These are phyloP conservation scores for Penicillium sclerotigenum DNA, from an alignment of 2,329 filamentous ascomycete genomes.

Conservation along the genomic window DNA sequence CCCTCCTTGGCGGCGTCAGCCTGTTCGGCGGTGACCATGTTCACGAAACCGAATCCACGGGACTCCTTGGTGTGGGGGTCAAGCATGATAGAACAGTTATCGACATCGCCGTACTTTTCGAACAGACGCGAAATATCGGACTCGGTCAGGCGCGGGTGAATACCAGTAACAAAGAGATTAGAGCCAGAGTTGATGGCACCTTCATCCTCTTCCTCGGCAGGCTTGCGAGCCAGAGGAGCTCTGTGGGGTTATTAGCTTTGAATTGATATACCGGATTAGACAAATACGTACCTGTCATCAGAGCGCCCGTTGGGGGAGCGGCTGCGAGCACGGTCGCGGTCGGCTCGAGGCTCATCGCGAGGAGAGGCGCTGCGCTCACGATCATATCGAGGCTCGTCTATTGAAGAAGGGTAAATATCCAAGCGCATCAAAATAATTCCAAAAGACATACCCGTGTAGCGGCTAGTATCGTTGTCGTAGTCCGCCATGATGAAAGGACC, in stretches of 20 bases:
- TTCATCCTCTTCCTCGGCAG: slow-evolving; percentile 60
- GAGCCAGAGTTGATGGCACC: slow-evolving; percentile 88
- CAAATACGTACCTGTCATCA: slow-evolving; percentile 48
- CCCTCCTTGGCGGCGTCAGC: slow-evolving; percentile 96
- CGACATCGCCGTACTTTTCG: slow-evolving; percentile 97
- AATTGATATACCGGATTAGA: not conserved
- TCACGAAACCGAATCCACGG: slow-evolving; percentile 97
- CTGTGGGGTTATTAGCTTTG: slow-evolving; percentile 25
- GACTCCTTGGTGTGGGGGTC: slow-evolving; percentile 98
- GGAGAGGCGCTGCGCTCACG: slow-evolving; percentile 67
- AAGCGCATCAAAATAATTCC: not conserved
- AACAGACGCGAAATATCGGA: slow-evolving; percentile 91
- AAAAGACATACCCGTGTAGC: slow-evolving; percentile 60
- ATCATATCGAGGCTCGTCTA: slow-evolving; percentile 62
- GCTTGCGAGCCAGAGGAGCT: slow-evolving; percentile 48
- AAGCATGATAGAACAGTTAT: slow-evolving; percentile 99
- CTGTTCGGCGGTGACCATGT: slow-evolving; percentile 94
- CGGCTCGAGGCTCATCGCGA: slow-evolving; percentile 53
- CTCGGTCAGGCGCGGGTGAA: slow-evolving; percentile 87
- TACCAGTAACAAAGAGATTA: slow-evolving; percentile 98
- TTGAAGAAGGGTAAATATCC: not conserved
- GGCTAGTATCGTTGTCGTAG: slow-evolving; percentile 64
- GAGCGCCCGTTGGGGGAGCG: slow-evolving; percentile 61
- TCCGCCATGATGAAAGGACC: slow-evolving; percentile 47
- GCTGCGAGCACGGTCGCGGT: slow-evolving; percentile 59